Percentiles rank a stretch among this genome's conserved stretches.
phyloP scores from a whole-genome alignment of 345 rosid genomes.

The Gossypium bickii region DNA sequence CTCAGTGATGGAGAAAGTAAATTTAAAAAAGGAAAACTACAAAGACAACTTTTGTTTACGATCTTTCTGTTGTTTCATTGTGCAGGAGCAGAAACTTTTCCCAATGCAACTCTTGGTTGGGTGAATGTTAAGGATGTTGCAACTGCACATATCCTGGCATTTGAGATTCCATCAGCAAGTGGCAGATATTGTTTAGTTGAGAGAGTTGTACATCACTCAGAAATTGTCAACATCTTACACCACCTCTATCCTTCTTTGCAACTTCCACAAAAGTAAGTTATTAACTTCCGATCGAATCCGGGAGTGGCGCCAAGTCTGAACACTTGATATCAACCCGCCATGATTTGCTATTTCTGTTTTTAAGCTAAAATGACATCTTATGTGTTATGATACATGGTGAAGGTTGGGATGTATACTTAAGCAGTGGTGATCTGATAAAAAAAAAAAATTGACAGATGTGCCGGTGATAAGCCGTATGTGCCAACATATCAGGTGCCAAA shows the following conservation, averaged over 20 bases:
- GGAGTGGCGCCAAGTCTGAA: too few species aligned
- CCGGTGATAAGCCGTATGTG: slow-evolving; percentile 63
- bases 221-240: slow-evolving; percentile 50
- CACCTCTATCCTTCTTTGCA: slow-evolving; percentile 62
- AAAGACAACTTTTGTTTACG: neutral
- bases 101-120: slow-evolving; percentile 73
- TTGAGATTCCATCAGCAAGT: slow-evolving; percentile 65
- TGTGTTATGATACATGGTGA: neutral
- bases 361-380: neutral
- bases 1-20: neutral
- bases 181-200: slow-evolving; percentile 87
- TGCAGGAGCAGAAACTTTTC: slow-evolving; percentile 67
- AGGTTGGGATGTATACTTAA: neutral
- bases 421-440: neutral
- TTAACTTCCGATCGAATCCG: neutral
- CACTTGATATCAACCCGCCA: too few species aligned
- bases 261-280: slow-evolving; percentile 74
- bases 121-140: slow-evolving; percentile 86
- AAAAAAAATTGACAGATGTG: slow-evolving; percentile 39
- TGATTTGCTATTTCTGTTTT: neutral
- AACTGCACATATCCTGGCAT: slow-evolving; percentile 75
- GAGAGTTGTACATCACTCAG: slow-evolving; percentile 72
- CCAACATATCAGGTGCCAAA: slow-evolving; percentile 76
- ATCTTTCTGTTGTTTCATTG: neutral
- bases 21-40: too few species aligned